These are phyloP conservation scores for Tricholoma matsutake DNA, from an alignment of 768 basidiomycete species.

Conservation along the genomic window DNA sequence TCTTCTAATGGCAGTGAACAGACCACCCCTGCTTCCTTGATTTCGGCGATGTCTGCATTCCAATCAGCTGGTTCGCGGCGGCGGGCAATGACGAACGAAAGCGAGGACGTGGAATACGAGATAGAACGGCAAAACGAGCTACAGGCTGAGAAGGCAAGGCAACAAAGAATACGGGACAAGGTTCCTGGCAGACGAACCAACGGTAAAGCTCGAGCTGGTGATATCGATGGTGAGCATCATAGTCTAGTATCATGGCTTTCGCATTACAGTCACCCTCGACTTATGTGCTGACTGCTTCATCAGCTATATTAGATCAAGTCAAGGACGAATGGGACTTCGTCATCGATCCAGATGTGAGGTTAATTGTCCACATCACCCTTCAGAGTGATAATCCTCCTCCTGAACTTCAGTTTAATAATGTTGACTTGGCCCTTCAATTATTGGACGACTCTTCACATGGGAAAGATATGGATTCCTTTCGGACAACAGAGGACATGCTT, in stretches of 20 bases:
- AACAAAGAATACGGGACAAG: conserved; percentile 67
- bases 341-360: conserved; percentile 71
- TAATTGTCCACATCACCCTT: conserved; percentile 1
- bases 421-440: conserved; percentile 87
- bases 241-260: background rate
- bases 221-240: conserved; percentile 72
- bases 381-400: background rate
- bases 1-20: conserved; percentile 29
- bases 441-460: conserved; percentile 73
- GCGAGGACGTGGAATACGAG: conserved; percentile 53
- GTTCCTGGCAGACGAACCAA: conserved; percentile 54
- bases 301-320: conserved; percentile 84
- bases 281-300: conserved; percentile 2
- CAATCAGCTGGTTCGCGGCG: conserved; percentile 59
- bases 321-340: conserved; percentile 90
- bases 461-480: conserved; percentile 76
- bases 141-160: conserved; percentile 61
- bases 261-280: background rate
- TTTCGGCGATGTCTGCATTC: conserved; percentile 66
- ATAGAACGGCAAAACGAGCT: conserved; percentile 57
- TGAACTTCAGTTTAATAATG: conserved; percentile 77
- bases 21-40: conserved; percentile 47
- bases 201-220: conserved; percentile 62
- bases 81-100: conserved; percentile 50
- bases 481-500: conserved; percentile 70